phyloP scores from a whole-genome alignment of 2,329 filamentous ascomycete genomes.

The Calonectria hongkongensis region DNA sequence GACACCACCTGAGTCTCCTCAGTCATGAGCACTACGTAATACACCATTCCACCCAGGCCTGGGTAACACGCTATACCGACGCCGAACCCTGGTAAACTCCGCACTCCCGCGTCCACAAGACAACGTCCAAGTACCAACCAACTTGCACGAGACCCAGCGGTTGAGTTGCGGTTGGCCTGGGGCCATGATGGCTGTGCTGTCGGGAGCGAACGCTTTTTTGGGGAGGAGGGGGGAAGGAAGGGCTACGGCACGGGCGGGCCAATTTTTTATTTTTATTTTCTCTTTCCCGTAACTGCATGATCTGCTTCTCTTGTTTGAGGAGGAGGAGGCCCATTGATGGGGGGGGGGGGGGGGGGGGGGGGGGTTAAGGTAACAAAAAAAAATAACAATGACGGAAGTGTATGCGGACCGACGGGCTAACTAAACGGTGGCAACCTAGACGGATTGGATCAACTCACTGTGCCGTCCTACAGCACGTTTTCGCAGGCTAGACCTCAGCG shows the following conservation, averaged over 20 bases:
- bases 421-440: neutral
- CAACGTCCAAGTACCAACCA: conserved; percentile 10
- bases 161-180: conserved; percentile 12
- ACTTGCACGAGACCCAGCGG: conserved; percentile 17
- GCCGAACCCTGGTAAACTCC: conserved; percentile 6
- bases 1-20: neutral
- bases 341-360: neutral
- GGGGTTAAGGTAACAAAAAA: neutral
- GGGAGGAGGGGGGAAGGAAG: too few relatives aligned
- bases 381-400: neutral
- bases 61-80: neutral
- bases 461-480: neutral
- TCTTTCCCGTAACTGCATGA: neutral
- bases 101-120: conserved; percentile 19
- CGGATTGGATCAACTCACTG: neutral
- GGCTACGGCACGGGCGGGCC: conserved; percentile 4
- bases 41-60: conserved; percentile 12
- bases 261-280: neutral
- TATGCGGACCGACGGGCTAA: neutral
- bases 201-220: neutral
- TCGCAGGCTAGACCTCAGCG: neutral
- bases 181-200: conserved; percentile 18
- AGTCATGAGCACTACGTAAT: conserved; percentile 13
- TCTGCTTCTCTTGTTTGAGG: neutral
- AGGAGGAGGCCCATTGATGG: neutral